Percentiles rank a stretch among this genome's conserved stretches.
phyloP scores from a whole-genome alignment of 2,329 filamentous ascomycete species.

The Ophioceras dolichostomum region DNA sequence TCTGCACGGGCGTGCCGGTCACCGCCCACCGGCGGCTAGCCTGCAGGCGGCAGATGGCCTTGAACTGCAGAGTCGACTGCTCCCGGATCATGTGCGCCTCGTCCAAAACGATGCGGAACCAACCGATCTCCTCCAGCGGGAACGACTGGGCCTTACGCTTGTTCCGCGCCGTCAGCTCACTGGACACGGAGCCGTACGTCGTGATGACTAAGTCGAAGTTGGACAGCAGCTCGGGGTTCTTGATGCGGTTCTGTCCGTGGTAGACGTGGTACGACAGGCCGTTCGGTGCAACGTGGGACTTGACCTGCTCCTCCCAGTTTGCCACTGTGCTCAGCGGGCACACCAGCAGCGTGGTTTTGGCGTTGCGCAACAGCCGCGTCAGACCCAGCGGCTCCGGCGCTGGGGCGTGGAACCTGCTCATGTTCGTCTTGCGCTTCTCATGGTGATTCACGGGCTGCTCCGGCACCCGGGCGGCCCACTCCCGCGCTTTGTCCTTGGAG shows the following conservation, averaged over 20 bases:
- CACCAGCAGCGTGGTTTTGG: constrained; percentile 70
- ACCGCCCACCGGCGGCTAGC: constrained; percentile 87
- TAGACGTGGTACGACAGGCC: constrained; percentile 69
- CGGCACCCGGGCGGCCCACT: constrained; percentile 47
- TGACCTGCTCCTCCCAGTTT: constrained; percentile 92
- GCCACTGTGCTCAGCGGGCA: constrained; percentile 83
- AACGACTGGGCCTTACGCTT: constrained; percentile 46
- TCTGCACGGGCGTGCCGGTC: constrained; percentile 94
- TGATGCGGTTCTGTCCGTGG: constrained; percentile 67
- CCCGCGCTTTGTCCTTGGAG: constrained; percentile 47
- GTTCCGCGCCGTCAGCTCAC: constrained; percentile 57
- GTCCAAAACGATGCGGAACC: constrained; percentile 89
- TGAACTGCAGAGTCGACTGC: constrained; percentile 67
- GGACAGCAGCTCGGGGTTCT: constrained; percentile 54
- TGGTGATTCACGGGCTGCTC: constrained; percentile 31
- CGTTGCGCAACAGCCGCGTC: constrained; percentile 49
- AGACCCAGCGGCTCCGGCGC: constrained; percentile 31
- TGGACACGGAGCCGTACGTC: constrained; percentile 79
- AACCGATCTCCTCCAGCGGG: constrained; percentile 68
- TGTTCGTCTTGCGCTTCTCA: constrained; percentile 21
- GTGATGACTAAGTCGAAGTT: constrained; percentile 79
- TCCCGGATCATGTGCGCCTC: constrained; percentile 94
- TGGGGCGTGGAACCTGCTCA: constrained; percentile 23
- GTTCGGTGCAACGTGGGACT: constrained; percentile 58
- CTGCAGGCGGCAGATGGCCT: constrained; percentile 68